Base-by-base conservation (phyloP, 139 green algal species). In the Closterium sp. region DNA sequence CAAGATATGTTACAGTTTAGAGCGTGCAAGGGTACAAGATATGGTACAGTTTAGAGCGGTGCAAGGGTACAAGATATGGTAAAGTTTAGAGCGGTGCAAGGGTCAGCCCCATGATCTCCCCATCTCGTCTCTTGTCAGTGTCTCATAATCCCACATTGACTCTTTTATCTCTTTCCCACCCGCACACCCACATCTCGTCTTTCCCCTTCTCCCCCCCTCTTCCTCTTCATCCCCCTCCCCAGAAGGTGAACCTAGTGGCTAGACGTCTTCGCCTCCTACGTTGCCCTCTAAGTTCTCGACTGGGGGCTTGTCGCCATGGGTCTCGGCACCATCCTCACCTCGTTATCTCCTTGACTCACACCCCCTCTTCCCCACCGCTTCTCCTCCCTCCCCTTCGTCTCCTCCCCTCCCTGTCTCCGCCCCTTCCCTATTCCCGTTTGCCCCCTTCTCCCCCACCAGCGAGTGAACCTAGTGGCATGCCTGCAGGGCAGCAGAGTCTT, bases 21-120 rank as follows among this genome's bases (percentile, higher is more conserved):
- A n/a, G n/a, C 11, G 90, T 97, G 22, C 95, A 97, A 92, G 96
- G 95, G 11, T 94, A 94, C 84, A 94, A 94, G 92, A 88, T 93
- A 62, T 7, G 42, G n/a, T n/a, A n/a, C n/a, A n/a, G n/a, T n/a
- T n/a, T n/a, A n/a, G n/a, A n/a, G n/a, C n/a, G n/a, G n/a, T n/a
- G n/a, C n/a, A n/a, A n/a, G n/a, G n/a, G n/a, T n/a, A n/a, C n/a
- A n/a, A n/a, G n/a, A n/a, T n/a, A n/a, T n/a, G n/a, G n/a, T n/a
- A n/a, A n/a, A n/a, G n/a, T n/a, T n/a, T n/a, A n/a, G n/a, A n/a
- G n/a, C n/a, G n/a, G n/a, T n/a, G n/a, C n/a, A n/a, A n/a, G n/a
- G n/a, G n/a, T n/a, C n/a, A n/a, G n/a, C n/a, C n/a, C n/a, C n/a
- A n/a, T n/a, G n/a, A n/a, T n/a, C n/a, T n/a, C n/a, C n/a, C n/a